Evolutionary conservation across 1,284 basidiomycete species (phyloP), one percentile per base, ranked within the genome.

Genomic region (Marasmius fiardii): DNA sequence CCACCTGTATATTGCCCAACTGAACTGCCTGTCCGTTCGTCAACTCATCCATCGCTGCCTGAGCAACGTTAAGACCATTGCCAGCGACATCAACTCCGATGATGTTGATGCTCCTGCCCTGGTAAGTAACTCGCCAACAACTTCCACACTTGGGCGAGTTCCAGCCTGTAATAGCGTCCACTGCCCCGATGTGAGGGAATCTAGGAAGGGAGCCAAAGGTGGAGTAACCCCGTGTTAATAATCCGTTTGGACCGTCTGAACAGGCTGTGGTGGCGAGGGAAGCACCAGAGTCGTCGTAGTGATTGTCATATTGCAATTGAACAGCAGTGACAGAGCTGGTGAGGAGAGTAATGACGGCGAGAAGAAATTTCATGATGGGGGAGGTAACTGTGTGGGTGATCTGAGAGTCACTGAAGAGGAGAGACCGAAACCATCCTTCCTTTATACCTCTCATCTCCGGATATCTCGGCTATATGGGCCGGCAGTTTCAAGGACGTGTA

Each of bases 171-270:
- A 80, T 65, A 23, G 69, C 75, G 3, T 64, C 65, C 1, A 72
- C 74, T 11, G 52, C 78, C 18, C 78, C 78, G 54, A 81, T 75
- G 63, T 68, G 57, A 4, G 79, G 77, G 68, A 77, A 77, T 2
- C 61, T 63, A 7, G 74, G 75, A 18, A 81, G 64, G 14, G 66
- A 64, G 34, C 69, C 71, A 51, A 81, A 77, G 28, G 73, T 78
- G 11, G 65, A 68, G 67, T 65, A 73, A 1, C 69, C 70, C 4
- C 64, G 71, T 11, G 69, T 72, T 41, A 74, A 55, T 35, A 83
- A 71, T 11, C 81, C 82, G 63, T 81, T 75, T 1, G 52, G 34
- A 11, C 81, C 81, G 53, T 80, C 70, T 8, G 82, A 84, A 67
- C 81, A 83, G 14, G 77, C 72, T 52, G 79, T 76, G 20, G 63